phyloP scores from a whole-genome alignment of 306 rosid species.

The Sophora flavescens region DNA sequence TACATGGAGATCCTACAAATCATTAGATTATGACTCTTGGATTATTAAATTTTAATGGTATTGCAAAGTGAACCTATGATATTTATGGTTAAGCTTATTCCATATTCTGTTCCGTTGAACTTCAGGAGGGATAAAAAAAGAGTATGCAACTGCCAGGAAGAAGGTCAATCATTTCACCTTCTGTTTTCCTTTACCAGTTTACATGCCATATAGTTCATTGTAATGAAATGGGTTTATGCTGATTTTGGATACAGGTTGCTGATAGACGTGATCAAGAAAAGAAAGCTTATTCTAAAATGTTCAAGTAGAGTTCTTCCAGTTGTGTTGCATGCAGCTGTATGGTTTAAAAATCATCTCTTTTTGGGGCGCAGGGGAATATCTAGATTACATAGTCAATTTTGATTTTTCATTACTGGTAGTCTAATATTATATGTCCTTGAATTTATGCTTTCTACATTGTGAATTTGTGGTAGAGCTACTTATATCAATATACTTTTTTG shows the following conservation, averaged over 20 bases:
- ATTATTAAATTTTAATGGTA: neutral
- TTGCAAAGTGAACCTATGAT: conserved; percentile 3
- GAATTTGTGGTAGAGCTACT: conserved; percentile 30
- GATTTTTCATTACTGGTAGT: conserved; percentile 37
- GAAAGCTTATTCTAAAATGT: conserved; percentile 48
- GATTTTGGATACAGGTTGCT: conserved; percentile 39
- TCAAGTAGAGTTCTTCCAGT: conserved; percentile 49
- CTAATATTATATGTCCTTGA: conserved; percentile 36
- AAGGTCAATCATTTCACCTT: conserved; percentile 28
- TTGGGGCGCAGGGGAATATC: conserved; percentile 15
- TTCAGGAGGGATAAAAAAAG: conserved; percentile 51
- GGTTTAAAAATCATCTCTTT: conserved; percentile 26
- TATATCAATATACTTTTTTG: conserved; percentile 11
- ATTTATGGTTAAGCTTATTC: conserved; percentile 34
- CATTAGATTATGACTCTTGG: conserved; percentile 15
- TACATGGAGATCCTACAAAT: conserved; percentile 12
- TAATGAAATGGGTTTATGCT: neutral
- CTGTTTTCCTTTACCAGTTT: neutral
- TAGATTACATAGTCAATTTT: conserved; percentile 40
- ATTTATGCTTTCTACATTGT: conserved; percentile 29
- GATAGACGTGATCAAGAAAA: conserved; percentile 46
- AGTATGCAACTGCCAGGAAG: conserved; percentile 44
- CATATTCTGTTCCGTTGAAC: conserved; percentile 14
- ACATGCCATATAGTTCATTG: neutral
- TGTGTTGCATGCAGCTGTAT: conserved; percentile 23